Evolutionary conservation across 2,329 filamentous ascomycete genomes (phyloP).

Genomic region (Alternaria viburni): DNA sequence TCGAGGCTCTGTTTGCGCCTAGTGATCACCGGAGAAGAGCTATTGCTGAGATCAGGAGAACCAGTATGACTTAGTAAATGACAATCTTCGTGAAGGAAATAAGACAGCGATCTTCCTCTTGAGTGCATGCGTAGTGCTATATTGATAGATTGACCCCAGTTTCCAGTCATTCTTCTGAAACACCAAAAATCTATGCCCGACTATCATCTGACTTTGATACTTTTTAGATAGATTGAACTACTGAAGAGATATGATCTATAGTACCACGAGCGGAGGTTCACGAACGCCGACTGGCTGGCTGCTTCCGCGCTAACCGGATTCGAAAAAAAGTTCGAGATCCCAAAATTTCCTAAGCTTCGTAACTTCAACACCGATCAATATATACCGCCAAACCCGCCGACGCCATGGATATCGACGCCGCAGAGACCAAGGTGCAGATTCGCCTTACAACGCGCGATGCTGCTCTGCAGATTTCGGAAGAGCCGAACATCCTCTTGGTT

Average conservation of each 20-base stretch:
- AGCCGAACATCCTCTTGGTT: slow-evolving; percentile 40
- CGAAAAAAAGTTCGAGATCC: slow-evolving; percentile 31
- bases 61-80: slow-evolving; percentile 23
- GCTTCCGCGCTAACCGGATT: slow-evolving; percentile 35
- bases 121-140: background rate
- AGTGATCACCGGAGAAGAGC: slow-evolving; percentile 64
- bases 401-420: slow-evolving; percentile 33
- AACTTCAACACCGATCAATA: slow-evolving; percentile 9
- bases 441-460: slow-evolving; percentile 44
- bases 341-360: slow-evolving; percentile 36
- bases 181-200: background rate
- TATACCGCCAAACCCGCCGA: background rate
- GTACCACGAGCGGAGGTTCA: slow-evolving; percentile 19
- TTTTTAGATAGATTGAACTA: background rate
- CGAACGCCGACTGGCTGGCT: slow-evolving; percentile 29
- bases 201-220: background rate
- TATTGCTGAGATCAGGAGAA: slow-evolving; percentile 60
- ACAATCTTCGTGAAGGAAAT: background rate
- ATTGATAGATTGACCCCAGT: background rate
- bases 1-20: slow-evolving; percentile 69
- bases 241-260: background rate
- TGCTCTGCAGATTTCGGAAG: slow-evolving; percentile 41
- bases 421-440: slow-evolving; percentile 45
- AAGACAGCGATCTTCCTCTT: background rate
- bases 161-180: background rate